These are phyloP conservation scores for Ophiobolus disseminans DNA, from an alignment of 2,329 filamentous ascomycete species.

Conservation along the genomic window DNA sequence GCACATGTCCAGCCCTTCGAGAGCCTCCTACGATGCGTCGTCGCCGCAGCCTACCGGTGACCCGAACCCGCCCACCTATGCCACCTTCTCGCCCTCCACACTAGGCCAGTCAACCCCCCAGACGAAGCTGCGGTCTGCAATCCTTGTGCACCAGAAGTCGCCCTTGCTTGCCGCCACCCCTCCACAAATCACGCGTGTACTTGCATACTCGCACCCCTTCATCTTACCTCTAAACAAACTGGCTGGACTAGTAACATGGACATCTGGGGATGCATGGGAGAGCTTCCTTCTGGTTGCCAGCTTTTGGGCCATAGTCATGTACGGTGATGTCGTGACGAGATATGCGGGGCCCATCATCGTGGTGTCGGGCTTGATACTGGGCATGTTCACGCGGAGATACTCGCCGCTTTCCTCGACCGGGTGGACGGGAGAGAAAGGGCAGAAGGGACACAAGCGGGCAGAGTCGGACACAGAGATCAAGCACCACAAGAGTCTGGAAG, in stretches of 20 bases:
- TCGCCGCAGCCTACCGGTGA: slow-evolving; percentile 49
- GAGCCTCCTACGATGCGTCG: slow-evolving; percentile 47
- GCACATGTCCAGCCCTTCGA: slow-evolving; percentile 50
- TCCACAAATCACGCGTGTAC: slow-evolving; percentile 88
- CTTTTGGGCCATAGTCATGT: slow-evolving; percentile 87
- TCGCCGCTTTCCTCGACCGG: slow-evolving; percentile 88
- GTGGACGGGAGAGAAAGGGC: slow-evolving; percentile 69
- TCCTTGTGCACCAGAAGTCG: slow-evolving; percentile 96
- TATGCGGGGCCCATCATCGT: slow-evolving; percentile 84
- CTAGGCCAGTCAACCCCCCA: slow-evolving; percentile 72
- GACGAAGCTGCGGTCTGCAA: slow-evolving; percentile 82
- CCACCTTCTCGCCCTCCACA: slow-evolving; percentile 86
- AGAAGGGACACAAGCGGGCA: slow-evolving; percentile 61
- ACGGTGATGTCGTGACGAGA: slow-evolving; percentile 82
- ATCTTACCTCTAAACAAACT: slow-evolving; percentile 86
- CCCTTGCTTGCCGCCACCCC: slow-evolving; percentile 91
- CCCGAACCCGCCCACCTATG: slow-evolving; percentile 74
- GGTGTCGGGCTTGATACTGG: slow-evolving; percentile 79
- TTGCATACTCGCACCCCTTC: slow-evolving; percentile 96
- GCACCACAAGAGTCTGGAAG: slow-evolving; percentile 93
- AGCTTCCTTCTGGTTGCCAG: slow-evolving; percentile 85
- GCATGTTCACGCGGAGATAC: slow-evolving; percentile 91
- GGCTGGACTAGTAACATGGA: slow-evolving; percentile 89
- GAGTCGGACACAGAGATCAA: slow-evolving; percentile 69
- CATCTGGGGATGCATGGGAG: slow-evolving; percentile 91